Evolutionary conservation across 441 rosid genomes (phyloP).

Genomic region (Arabidopsis hybrid): DNA sequence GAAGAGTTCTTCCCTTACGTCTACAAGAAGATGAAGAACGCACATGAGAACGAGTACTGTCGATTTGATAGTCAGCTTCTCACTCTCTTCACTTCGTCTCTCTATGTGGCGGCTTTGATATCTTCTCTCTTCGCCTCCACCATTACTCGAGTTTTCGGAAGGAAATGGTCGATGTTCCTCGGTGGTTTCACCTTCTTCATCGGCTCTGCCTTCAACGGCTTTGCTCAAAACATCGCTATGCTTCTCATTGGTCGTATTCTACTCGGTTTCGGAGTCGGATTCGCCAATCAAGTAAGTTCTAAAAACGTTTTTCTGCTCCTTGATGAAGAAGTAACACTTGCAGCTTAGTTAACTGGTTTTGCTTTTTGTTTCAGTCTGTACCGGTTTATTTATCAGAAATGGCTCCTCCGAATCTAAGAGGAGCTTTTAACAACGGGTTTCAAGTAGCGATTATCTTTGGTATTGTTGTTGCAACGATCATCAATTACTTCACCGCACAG

Average conservation of each 20-base stretch:
- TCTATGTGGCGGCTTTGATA: constrained; percentile 54
- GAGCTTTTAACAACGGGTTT: constrained; percentile 56
- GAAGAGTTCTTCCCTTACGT: constrained; percentile 47
- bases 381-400: constrained; percentile 65
- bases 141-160: constrained; percentile 46
- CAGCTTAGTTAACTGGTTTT: background rate
- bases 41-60: constrained; percentile 50
- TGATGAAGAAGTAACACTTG: constrained; percentile 15
- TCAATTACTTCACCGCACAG: constrained; percentile 54
- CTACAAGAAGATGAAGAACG: constrained; percentile 36
- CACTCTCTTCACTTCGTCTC: constrained; percentile 55
- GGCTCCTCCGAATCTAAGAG: constrained; percentile 57
- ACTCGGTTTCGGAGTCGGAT: constrained; percentile 58
- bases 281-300: constrained; percentile 52
- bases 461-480: constrained; percentile 53
- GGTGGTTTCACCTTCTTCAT: constrained; percentile 50
- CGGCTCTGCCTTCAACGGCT: constrained; percentile 53
- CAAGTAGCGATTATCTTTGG: constrained; percentile 62
- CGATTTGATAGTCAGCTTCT: constrained; percentile 49
- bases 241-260: constrained; percentile 55
- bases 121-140: constrained; percentile 56
- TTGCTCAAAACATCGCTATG: constrained; percentile 49
- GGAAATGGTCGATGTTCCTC: constrained; percentile 50
- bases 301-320: background rate
- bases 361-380: constrained; percentile 50